Evolutionary conservation across 768 basidiomycete genomes (phyloP).

Genomic region (Leccinum fibrillosum): DNA sequence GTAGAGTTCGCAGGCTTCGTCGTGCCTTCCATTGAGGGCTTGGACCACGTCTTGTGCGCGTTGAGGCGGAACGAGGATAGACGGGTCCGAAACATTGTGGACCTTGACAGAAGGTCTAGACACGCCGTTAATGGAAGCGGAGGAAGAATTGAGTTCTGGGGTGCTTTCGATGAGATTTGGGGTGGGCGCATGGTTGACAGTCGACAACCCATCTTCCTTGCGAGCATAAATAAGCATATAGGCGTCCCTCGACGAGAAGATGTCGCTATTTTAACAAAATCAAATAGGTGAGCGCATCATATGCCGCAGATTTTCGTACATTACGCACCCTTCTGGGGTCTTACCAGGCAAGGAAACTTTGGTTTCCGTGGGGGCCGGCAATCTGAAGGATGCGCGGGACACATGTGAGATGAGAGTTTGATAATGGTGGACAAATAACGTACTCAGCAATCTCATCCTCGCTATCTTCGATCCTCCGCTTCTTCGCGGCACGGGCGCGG

Average conservation of each 20-base stretch:
- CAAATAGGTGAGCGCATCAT: constrained; percentile 19
- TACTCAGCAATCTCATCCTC: constrained; percentile 46
- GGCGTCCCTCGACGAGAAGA: constrained; percentile 75
- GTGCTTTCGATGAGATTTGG: constrained; percentile 16
- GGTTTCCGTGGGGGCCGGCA: constrained; percentile 16
- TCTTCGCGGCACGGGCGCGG: constrained; percentile 42
- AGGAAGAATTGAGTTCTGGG: constrained; percentile 11
- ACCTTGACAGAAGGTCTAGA: constrained; percentile 14
- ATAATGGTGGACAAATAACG: constrained; percentile 18
- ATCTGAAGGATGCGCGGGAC: constrained; percentile 16
- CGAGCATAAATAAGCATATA: constrained; percentile 93
- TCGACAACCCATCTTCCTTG: constrained; percentile 25
- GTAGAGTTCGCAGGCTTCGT: constrained; percentile 50
- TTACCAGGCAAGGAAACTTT: constrained; percentile 24
- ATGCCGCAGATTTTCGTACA: constrained; percentile 60
- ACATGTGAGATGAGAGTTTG: constrained; percentile 16
- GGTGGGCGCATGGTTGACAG: constrained; percentile 13
- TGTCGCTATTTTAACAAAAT: constrained; percentile 35
- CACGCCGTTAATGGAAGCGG: constrained; percentile 19
- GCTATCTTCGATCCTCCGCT: constrained; percentile 54
- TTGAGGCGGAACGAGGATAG: constrained; percentile 46
- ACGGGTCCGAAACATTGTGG: constrained; percentile 9
- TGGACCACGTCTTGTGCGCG: constrained; percentile 54
- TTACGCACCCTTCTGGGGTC: constrained; percentile 70
- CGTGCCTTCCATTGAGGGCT: constrained; percentile 52